Evolutionary conservation across 805 yeast genomes (phyloP).

Genomic region (Spathaspora boniae): DNA sequence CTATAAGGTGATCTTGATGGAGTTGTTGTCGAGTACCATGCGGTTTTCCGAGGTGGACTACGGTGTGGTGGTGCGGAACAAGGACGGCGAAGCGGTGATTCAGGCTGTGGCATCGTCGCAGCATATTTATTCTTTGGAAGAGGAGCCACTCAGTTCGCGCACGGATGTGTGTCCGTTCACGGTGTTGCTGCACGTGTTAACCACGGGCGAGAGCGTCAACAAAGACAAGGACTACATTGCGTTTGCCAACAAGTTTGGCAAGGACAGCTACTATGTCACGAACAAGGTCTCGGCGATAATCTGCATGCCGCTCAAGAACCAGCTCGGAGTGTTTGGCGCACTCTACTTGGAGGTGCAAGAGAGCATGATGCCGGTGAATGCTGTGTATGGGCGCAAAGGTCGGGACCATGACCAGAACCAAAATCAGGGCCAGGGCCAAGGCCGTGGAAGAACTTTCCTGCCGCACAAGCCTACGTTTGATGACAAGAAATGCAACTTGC

Average conservation of each 20-base stretch:
- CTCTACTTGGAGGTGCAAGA: slow-evolving; percentile 13
- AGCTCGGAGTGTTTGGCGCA: slow-evolving; percentile 37
- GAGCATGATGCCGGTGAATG: background rate
- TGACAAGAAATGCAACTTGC: slow-evolving; percentile 34
- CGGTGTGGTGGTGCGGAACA: slow-evolving; percentile 27
- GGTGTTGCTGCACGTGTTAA: slow-evolving; percentile 36
- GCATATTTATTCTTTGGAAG: slow-evolving; percentile 19
- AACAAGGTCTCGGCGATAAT: slow-evolving; percentile 32
- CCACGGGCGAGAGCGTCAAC: slow-evolving; percentile 33
- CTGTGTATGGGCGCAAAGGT: background rate
- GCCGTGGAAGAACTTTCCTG: too few relatives aligned
- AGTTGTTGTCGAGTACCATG: slow-evolving; percentile 37
- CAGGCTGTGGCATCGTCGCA: slow-evolving; percentile 27
- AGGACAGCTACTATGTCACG: slow-evolving; percentile 39
- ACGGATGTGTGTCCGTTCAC: slow-evolving; percentile 42
- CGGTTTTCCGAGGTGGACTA: slow-evolving; percentile 30
- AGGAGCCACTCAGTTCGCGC: slow-evolving; percentile 35
- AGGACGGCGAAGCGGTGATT: slow-evolving; percentile 20
- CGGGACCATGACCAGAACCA: too few relatives aligned
- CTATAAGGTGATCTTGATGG: slow-evolving; percentile 32
- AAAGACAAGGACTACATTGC: slow-evolving; percentile 31
- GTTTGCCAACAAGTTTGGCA: slow-evolving; percentile 31
- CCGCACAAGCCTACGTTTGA: slow-evolving; percentile 22
- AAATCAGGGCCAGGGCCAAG: too few relatives aligned
- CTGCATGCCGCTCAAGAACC: slow-evolving; percentile 46